Evolutionary conservation across 2,329 filamentous ascomycete genomes (phyloP).

Genomic region (Sphaceloma murrayae): DNA sequence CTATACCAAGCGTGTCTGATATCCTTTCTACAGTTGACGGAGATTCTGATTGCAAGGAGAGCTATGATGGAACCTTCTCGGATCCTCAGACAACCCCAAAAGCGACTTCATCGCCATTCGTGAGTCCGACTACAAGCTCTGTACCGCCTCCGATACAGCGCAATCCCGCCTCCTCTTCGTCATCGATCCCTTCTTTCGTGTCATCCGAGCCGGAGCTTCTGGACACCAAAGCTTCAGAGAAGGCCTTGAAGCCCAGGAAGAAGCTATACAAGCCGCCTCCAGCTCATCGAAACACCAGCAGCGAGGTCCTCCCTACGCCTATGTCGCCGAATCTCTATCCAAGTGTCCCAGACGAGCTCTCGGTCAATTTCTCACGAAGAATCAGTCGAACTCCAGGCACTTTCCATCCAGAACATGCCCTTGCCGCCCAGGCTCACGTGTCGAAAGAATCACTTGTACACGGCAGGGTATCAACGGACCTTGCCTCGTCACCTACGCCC

Average conservation of each 20-base stretch:
- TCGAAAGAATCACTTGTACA: conserved; percentile 3
- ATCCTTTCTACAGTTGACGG: neutral
- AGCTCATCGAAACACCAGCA: conserved; percentile 22
- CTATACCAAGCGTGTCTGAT: conserved; percentile 11
- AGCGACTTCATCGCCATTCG: too few relatives aligned
- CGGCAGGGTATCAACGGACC: too few relatives aligned
- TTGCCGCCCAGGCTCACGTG: conserved; percentile 5
- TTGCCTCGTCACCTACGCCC: too few relatives aligned
- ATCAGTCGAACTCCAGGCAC: conserved; percentile 10
- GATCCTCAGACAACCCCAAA: too few relatives aligned
- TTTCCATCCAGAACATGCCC: conserved; percentile 12
- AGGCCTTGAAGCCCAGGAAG: conserved; percentile 20
- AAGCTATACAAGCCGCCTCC: conserved; percentile 29
- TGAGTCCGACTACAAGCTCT: neutral
- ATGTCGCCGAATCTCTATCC: conserved; percentile 18
- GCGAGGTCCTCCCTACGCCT: conserved; percentile 22
- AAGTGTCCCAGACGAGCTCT: conserved; percentile 28
- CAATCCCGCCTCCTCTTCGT: conserved; percentile 10
- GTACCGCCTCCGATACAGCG: conserved; percentile 9
- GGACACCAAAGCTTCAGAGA: conserved; percentile 14
- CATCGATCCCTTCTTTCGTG: neutral
- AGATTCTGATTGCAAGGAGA: neutral
- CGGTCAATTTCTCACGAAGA: conserved; percentile 28
- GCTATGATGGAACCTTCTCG: too few relatives aligned
- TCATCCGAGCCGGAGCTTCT: neutral